These are phyloP conservation scores for Ogataea dorogensis DNA, from an alignment of 805 yeast species.

Conservation along the genomic window DNA sequence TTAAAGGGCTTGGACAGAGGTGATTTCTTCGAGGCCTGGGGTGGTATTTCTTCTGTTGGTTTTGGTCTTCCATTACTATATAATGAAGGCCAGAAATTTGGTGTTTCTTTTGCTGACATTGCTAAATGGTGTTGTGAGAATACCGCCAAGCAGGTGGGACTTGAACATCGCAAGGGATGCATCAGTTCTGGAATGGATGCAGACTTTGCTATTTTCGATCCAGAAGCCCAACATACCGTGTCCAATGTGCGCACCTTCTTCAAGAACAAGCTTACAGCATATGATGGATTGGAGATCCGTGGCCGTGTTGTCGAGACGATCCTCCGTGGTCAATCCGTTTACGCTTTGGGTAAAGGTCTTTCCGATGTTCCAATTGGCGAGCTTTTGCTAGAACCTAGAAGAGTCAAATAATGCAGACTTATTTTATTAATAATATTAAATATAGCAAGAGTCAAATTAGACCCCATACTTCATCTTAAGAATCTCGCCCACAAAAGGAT, in stretches of 20 bases:
- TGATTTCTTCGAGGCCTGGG: conserved; percentile 93
- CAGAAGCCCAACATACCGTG: conserved; percentile 48
- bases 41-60: conserved; percentile 92
- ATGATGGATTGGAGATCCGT: conserved; percentile 61
- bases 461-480: conserved; percentile 31
- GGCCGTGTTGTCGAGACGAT: conserved; percentile 82
- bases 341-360: conserved; percentile 53
- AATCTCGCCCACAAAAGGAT: conserved; percentile 25
- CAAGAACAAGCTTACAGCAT: conserved; percentile 88
- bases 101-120: conserved; percentile 49
- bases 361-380: conserved; percentile 56
- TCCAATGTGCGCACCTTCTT: conserved; percentile 59
- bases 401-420: conserved; percentile 2
- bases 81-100: conserved; percentile 60
- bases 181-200: conserved; percentile 80
- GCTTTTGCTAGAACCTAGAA: conserved; percentile 60
- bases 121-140: conserved; percentile 77
- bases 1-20: conserved; percentile 79
- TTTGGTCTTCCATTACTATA: conserved; percentile 79
- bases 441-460: too few species aligned
- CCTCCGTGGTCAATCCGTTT: conserved; percentile 73
- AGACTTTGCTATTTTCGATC: conserved; percentile 81
- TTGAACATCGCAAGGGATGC: conserved; percentile 68
- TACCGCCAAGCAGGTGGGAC: conserved; percentile 84
- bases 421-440: conserved; percentile 1